Evolutionary conservation across 805 yeast species (phyloP).

Genomic region (Myxozyma sirexii): DNA sequence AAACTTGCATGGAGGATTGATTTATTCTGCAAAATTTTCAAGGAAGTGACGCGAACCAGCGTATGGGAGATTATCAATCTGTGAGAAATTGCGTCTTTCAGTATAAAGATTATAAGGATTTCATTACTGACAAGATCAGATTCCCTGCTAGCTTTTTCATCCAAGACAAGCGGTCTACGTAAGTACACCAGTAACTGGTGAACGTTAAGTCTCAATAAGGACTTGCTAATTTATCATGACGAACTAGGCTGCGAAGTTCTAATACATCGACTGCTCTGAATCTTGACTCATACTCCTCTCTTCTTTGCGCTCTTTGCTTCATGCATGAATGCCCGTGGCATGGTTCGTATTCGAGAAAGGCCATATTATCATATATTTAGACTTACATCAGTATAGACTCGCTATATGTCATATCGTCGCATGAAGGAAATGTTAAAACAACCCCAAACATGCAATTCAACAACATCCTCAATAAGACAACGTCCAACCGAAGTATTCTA

Average conservation of each 20-base stretch:
- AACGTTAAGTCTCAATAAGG: too few species aligned
- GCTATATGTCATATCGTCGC: slow-evolving; percentile 3
- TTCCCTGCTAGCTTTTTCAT: slow-evolving; percentile 16
- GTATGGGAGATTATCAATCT: slow-evolving; percentile 24
- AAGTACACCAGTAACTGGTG: too few species aligned
- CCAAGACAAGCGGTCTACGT: slow-evolving; percentile 25
- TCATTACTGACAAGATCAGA: neutral
- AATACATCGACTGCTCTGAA: slow-evolving; percentile 11
- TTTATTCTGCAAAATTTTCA: slow-evolving; percentile 16
- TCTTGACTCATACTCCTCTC: slow-evolving; percentile 29
- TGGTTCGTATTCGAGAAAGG: too few species aligned
- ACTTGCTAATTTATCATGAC: too few species aligned
- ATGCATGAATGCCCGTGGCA: slow-evolving; percentile 35
- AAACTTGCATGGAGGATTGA: slow-evolving; percentile 14
- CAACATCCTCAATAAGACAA: slow-evolving; percentile 11
- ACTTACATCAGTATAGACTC: neutral
- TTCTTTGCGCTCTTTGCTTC: slow-evolving; percentile 28
- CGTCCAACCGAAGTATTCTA: slow-evolving; percentile 15
- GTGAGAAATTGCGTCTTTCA: slow-evolving; percentile 1
- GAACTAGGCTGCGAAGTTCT: slow-evolving; percentile 27
- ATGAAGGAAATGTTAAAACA: slow-evolving; percentile 19
- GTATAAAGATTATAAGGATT: neutral
- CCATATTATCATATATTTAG: neutral
- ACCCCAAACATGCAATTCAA: slow-evolving; percentile 3
- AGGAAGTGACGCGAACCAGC: slow-evolving; percentile 21